phyloP scores from a whole-genome alignment of 805 yeast species.

The Ogataea pini region DNA sequence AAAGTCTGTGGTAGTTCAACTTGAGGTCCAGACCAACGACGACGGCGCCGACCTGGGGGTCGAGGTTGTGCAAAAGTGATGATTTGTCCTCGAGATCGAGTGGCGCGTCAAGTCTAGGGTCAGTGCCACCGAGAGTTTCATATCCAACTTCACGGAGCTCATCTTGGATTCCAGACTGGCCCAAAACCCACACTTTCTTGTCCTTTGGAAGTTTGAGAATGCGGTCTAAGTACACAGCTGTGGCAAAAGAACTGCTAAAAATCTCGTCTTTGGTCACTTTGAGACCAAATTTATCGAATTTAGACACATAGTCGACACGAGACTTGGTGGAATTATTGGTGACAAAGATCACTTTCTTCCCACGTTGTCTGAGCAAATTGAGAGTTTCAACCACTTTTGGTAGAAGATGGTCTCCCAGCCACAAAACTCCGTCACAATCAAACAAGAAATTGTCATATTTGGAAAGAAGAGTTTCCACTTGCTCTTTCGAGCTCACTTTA shows the following conservation, averaged over 20 bases:
- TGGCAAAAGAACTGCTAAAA: conserved; percentile 89
- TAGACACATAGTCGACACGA: conserved; percentile 69
- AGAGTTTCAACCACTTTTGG: conserved; percentile 81
- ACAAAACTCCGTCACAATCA: conserved; percentile 97
- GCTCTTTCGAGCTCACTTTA: conserved; percentile 49
- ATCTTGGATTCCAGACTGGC: conserved; percentile 81
- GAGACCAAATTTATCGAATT: conserved; percentile 65
- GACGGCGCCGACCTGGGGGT: conserved; percentile 80
- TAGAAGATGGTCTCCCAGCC: conserved; percentile 83
- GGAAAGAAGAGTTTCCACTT: conserved; percentile 56
- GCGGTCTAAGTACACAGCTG: conserved; percentile 81
- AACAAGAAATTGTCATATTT: conserved; percentile 83
- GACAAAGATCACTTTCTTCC: conserved; percentile 81
- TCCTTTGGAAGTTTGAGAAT: conserved; percentile 72
- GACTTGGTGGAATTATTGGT: conserved; percentile 96
- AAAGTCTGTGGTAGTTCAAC: conserved; percentile 78
- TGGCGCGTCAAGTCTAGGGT: conserved; percentile 53
- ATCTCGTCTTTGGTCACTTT: conserved; percentile 61
- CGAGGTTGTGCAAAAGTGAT: conserved; percentile 59
- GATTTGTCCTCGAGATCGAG: conserved; percentile 60
- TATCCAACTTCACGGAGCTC: conserved; percentile 80
- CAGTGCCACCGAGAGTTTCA: conserved; percentile 79
- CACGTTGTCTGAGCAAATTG: conserved; percentile 49
- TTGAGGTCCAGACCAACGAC: conserved; percentile 81
- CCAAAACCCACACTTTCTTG: conserved; percentile 84